Base-by-base conservation (phyloP, 805 yeast genomes). In the Metschnikowia cubensis region DNA sequence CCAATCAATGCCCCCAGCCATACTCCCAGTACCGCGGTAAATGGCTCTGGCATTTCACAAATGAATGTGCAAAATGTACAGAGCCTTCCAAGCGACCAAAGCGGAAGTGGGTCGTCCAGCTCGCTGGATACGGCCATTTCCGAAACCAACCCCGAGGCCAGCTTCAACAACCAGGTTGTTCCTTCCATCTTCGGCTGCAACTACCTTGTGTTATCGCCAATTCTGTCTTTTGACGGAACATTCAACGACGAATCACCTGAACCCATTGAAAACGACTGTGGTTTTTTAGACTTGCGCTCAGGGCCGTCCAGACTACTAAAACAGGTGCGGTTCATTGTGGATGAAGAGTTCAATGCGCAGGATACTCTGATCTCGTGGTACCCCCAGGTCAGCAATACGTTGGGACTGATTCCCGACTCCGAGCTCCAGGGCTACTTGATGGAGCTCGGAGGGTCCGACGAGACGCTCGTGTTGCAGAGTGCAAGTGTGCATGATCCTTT, bases 201-300 rank as follows among this genome's bases (percentile, higher is more conserved):
- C 34, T 43, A 43, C 46, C 38, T 43, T 15, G 39, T 43, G 11
- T 25, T 43, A 6, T 43, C 46, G 22, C 46, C 46, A 5, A 35
- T 43, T n/a, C 46, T 43, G 46, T 43, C 46, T n/a, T 43, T 43
- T 35, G 46, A 43, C 21, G 46, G 39, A n/a, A 20, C 39, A 34
- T 11, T 34, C 22, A 20, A 14, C 8, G 33, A 25, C 11, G 11
- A 25, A 25, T 8, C 33, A 3, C 21, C 33, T 1, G 17, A 43
- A 7, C 46, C 33, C 17, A 15, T 42, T 10, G 46, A 43, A 13
- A 35, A 35, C 34, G 46, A 43, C 10, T 43, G 39, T 35, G 38
- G 39, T 10, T 43, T 43, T 43, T 34, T 21, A 15, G 38, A 42
- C 21, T 20, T 34, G n/a, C 17, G 31, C 14, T 14, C 29, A 22